Evolutionary conservation across 2,329 filamentous ascomycete genomes (phyloP).

Genomic region (Pseudogymnoascus sp.): DNA sequence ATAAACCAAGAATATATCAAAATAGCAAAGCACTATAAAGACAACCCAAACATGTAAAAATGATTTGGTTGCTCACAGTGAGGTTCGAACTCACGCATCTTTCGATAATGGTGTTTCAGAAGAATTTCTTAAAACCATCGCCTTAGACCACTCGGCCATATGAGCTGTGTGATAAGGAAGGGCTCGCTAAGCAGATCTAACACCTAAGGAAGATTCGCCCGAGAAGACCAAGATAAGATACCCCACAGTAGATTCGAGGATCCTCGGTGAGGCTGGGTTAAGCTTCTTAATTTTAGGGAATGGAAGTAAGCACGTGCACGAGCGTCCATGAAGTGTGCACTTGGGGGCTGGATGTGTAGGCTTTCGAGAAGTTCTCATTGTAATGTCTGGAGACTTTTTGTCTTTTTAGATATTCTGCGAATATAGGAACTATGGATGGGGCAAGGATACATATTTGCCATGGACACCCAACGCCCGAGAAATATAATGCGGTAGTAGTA

Average conservation of each 20-base stretch:
- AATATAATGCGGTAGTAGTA: no score
- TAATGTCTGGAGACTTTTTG: not conserved
- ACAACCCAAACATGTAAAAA: slow-evolving; percentile 14
- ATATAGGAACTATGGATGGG: not conserved
- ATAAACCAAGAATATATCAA: not conserved
- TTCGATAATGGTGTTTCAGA: slow-evolving; percentile 24
- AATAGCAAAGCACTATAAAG: slow-evolving; percentile 13
- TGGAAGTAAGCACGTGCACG: not conserved
- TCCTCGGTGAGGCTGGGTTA: not conserved
- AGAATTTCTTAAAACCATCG: slow-evolving; percentile 11
- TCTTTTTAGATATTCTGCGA: not conserved
- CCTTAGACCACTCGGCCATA: slow-evolving; percentile 15
- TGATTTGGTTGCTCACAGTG: slow-evolving; percentile 17
- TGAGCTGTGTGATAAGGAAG: slow-evolving; percentile 8
- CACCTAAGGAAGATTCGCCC: not conserved
- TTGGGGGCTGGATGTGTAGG: not conserved
- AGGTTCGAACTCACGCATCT: slow-evolving; percentile 28
- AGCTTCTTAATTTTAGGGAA: not conserved
- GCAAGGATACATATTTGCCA: not conserved
- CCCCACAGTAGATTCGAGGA: not conserved
- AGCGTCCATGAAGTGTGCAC: not conserved
- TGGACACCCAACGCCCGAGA: not conserved
- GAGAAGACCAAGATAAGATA: not conserved
- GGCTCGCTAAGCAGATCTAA: not conserved
- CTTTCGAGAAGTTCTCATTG: not conserved